Evolutionary conservation across 2,329 filamentous ascomycete genomes (phyloP).

Genomic region (Ophiostoma triangulosporum): DNA sequence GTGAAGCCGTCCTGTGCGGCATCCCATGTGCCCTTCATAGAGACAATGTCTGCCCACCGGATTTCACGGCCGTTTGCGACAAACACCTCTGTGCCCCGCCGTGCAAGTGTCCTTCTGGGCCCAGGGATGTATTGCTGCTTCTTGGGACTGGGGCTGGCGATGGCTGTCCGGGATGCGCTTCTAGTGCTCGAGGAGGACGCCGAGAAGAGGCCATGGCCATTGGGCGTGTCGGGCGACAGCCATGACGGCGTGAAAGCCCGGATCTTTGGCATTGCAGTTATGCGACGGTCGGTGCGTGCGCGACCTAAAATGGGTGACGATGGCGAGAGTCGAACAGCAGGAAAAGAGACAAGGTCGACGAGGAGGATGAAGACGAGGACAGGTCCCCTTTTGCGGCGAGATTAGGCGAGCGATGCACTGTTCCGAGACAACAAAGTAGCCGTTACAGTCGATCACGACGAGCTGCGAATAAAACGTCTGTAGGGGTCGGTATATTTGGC

Average conservation of each 20-base stretch:
- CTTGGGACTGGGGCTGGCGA: slow-evolving; percentile 23
- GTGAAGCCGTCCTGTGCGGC: slow-evolving; percentile 21
- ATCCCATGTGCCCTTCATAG: slow-evolving; percentile 54
- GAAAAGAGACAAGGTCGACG: background rate
- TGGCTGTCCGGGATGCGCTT: slow-evolving; percentile 20
- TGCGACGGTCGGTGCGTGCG: background rate
- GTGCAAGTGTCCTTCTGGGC: slow-evolving; percentile 57
- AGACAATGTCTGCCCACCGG: slow-evolving; percentile 74
- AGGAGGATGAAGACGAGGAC: background rate
- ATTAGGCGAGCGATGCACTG: background rate
- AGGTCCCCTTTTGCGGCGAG: background rate
- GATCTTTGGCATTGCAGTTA: slow-evolving; percentile 64
- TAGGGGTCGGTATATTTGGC: background rate
- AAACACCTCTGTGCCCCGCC: slow-evolving; percentile 76
- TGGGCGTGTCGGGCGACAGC: slow-evolving; percentile 58
- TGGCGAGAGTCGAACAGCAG: slow-evolving; percentile 7
- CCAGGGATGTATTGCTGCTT: slow-evolving; percentile 29
- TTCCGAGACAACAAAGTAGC: background rate
- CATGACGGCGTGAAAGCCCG: slow-evolving; percentile 76
- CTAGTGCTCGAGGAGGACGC: slow-evolving; percentile 26
- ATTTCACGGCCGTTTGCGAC: slow-evolving; percentile 80
- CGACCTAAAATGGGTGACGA: too few relatives aligned
- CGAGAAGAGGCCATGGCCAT: slow-evolving; percentile 67
- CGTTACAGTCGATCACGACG: too few relatives aligned
- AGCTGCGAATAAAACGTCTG: background rate